Evolutionary conservation across 1,139 yeast species (phyloP).

Genomic region (Komagataea norvegica): DNA sequence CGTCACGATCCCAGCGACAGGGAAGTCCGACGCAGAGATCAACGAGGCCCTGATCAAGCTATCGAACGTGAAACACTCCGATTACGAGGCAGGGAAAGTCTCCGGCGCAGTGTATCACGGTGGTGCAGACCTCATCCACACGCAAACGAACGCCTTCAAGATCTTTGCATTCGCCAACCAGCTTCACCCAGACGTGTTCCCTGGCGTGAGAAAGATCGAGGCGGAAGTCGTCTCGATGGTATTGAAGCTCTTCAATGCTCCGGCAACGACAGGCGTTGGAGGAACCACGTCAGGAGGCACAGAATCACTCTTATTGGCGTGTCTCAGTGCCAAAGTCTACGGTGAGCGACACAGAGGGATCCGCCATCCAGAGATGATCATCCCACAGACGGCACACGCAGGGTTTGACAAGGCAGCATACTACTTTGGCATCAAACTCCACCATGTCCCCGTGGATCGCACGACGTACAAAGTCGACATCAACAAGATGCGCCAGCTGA

Average conservation of each 20-base stretch:
- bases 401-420: constrained; percentile 92
- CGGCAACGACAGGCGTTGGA: constrained; percentile 61
- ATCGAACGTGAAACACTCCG: constrained; percentile 54
- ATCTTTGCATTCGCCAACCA: constrained; percentile 86
- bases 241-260: constrained; percentile 70
- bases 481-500: constrained; percentile 53
- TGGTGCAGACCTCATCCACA: constrained; percentile 62
- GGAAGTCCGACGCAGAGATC: constrained; percentile 45
- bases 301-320: constrained; percentile 80
- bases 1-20: constrained; percentile 48
- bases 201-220: constrained; percentile 95
- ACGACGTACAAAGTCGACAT: constrained; percentile 64
- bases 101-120: constrained; percentile 98
- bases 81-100: constrained; percentile 80
- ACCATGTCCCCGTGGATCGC: constrained; percentile 75
- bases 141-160: constrained; percentile 75
- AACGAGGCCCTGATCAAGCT: constrained; percentile 45
- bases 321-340: constrained; percentile 71
- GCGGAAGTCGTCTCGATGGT: constrained; percentile 94
- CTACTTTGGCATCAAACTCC: constrained; percentile 82
- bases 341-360: constrained; percentile 55
- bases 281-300: constrained; percentile 98
- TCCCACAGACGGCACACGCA: constrained; percentile 89
- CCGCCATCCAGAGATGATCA: constrained; percentile 76
- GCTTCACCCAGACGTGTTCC: constrained; percentile 94